Conservation (phyloP, 371 early-diverging fungal species). For the Mucor racemosus region DNA sequence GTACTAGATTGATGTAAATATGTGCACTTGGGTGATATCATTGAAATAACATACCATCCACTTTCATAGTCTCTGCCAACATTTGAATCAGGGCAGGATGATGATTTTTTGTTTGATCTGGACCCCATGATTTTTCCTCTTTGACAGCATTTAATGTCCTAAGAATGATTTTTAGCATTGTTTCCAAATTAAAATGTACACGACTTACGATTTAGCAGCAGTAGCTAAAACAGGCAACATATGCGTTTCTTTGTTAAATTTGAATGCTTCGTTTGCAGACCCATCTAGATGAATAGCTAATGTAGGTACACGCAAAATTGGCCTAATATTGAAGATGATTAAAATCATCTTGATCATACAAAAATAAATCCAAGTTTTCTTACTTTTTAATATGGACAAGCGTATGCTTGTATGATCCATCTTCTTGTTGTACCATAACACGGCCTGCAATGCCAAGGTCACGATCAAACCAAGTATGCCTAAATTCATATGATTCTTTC, state of each 20-base stretch:
- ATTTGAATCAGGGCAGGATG: constrained; percentile 76
- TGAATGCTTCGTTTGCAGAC: constrained; percentile 76
- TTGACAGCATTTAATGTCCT: constrained; percentile 28
- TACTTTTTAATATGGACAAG: constrained; percentile 79
- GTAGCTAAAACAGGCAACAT: constrained; percentile 85
- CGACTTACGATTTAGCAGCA: constrained; percentile 63
- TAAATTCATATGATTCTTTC: constrained; percentile 16
- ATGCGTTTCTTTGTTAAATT: constrained; percentile 92
- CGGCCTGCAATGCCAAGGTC: constrained; percentile 97
- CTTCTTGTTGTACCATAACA: constrained; percentile 78
- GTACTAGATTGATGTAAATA: constrained; percentile 54
- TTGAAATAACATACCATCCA: constrained; percentile 57
- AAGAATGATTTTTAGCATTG: not conserved
- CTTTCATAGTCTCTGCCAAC: constrained; percentile 70
- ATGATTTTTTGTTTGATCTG: constrained; percentile 53
- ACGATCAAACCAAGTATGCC: constrained; percentile 99
- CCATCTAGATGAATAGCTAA: constrained; percentile 96
- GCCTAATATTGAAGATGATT: constrained; percentile 40
- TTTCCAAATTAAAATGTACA: not conserved
- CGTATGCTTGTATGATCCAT: constrained; percentile 70
- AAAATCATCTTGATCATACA: not conserved
- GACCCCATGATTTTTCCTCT: constrained; percentile 15
- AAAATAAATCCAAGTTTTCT: not conserved
- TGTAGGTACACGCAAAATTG: constrained; percentile 94
- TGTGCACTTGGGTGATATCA: not conserved